Evolutionary conservation across 2,329 filamentous ascomycete genomes (phyloP).

Genomic region (Aureobasidium subglaciale): DNA sequence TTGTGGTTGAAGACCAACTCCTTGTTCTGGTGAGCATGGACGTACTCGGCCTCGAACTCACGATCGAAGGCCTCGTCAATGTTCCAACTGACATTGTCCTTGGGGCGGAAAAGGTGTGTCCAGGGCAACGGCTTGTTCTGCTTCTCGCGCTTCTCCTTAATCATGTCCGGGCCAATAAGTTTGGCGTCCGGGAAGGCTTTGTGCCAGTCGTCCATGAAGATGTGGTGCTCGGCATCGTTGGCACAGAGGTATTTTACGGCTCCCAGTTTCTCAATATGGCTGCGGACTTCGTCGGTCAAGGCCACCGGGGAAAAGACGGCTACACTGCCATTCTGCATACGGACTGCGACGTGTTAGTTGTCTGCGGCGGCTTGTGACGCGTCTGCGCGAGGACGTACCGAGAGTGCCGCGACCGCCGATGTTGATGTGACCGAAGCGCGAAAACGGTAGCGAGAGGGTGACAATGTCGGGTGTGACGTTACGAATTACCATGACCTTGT

Average conservation of each 20-base stretch:
- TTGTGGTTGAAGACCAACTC: conserved; percentile 84
- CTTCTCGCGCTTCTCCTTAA: conserved; percentile 68
- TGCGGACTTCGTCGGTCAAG: conserved; percentile 67
- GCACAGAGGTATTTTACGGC: conserved; percentile 79
- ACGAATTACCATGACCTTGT: conserved; percentile 83
- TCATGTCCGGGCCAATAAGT: conserved; percentile 73
- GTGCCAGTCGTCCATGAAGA: conserved; percentile 83
- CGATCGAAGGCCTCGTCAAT: conserved; percentile 73
- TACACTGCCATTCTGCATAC: conserved; percentile 67
- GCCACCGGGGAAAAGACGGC: conserved; percentile 89
- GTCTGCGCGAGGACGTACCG: conserved; percentile 43
- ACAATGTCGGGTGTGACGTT: conserved; percentile 71
- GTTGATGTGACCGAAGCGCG: conserved; percentile 69
- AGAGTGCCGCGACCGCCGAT: conserved; percentile 84
- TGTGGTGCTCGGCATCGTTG: conserved; percentile 87
- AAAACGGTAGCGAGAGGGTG: conserved; percentile 77
- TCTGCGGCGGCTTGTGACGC: neutral
- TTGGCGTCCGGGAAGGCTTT: conserved; percentile 69
- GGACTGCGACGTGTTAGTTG: conserved; percentile 50
- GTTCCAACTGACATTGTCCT: conserved; percentile 31
- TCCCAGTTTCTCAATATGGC: conserved; percentile 40
- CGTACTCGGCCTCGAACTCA: conserved; percentile 80
- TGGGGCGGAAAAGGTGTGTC: conserved; percentile 50
- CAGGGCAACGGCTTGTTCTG: conserved; percentile 31
- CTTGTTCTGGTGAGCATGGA: conserved; percentile 71